A percentile compares a stretch with the other conserved stretches of the same genome.
phyloP scores from a whole-genome alignment of 2,329 filamentous ascomycete species.

The Colletotrichum godetiae region DNA sequence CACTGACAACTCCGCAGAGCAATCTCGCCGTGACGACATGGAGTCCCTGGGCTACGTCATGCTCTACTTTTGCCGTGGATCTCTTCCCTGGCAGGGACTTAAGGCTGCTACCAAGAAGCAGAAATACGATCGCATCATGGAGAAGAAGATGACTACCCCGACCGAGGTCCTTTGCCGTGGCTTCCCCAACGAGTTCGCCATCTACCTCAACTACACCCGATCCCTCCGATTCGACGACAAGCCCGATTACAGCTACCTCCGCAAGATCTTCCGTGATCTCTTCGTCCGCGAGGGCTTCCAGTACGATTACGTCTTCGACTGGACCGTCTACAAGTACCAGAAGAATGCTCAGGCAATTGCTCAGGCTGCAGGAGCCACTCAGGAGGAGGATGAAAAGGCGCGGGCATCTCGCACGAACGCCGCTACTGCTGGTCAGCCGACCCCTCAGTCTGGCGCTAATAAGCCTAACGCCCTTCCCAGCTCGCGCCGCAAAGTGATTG shows the following conservation, averaged over 20 bases:
- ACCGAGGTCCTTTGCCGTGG: constrained; percentile 98
- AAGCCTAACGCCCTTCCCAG: constrained; percentile 81
- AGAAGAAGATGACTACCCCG: constrained; percentile 99
- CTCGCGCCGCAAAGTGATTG: constrained; percentile 87
- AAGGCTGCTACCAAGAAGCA: constrained; percentile 99
- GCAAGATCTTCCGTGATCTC: constrained; percentile 99
- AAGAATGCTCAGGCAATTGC: constrained; percentile 94
- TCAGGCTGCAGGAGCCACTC: constrained; percentile 73
- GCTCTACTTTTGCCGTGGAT: constrained; percentile 99
- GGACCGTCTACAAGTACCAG: constrained; percentile 99
- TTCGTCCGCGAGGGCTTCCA: constrained; percentile 99
- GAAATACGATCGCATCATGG: constrained; percentile 99
- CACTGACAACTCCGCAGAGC: constrained; percentile 69
- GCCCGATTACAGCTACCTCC: constrained; percentile 99
- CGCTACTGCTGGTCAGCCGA: constrained; percentile 71
- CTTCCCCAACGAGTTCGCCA: constrained; percentile 99
- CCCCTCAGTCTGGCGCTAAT: constrained; percentile 67
- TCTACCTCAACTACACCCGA: constrained; percentile 99
- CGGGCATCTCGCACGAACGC: constrained; percentile 75
- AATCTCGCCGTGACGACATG: constrained; percentile 99
- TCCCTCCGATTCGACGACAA: constrained; percentile 99
- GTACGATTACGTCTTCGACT: constrained; percentile 99
- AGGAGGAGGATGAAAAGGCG: constrained; percentile 82
- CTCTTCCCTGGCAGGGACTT: constrained; percentile 97
- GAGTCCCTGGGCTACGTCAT: constrained; percentile 99